Evolutionary conservation across 2,329 filamentous ascomycete genomes (phyloP), one percentile per base, ranked within the genome.

Genomic region (Fusarium pseudonygamai): DNA sequence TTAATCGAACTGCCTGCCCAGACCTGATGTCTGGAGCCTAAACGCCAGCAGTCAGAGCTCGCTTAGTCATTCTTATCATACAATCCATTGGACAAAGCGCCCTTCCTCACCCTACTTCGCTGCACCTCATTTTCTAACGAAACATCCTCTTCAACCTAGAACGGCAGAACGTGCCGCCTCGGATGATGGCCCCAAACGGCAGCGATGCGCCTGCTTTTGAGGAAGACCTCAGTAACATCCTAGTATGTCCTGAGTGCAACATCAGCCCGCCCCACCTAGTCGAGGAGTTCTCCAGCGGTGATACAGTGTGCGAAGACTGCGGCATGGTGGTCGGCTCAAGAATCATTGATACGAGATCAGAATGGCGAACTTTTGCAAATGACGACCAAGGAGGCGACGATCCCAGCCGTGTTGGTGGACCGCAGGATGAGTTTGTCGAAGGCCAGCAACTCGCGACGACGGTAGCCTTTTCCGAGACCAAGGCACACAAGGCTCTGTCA

Each of bases 311-410:
- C 81, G 93, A 89, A 66, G 94, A 93, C 70, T 99, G 96, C 79
- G 96, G 96, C 42, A 87, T 98, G 39, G 96, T 99, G 11, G 89
- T 99, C 36, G 93, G 93, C 68, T 93, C 96, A 79, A 93, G 94
- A 75, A 95, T 96, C 81, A 95, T 99, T 79, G 97, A 99, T 81
- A 97, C 94, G 69, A 93, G 97, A 71, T 97, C 95, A 53, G 96
- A 99, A 85, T 99, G 96, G 96, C 94, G 96, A 81, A 99, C 96
- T 2, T 99, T 99, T 84, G 95, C 95, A 80, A 98, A 98, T 81
- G 96, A 99, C 80, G 97, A 99, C 81, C 94, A 97, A 82, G 94
- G 94, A 79, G 95, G 93, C 79, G 97, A 98, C 78, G 96, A 99
- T 76, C 96, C 97, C 9, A 98, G 95, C 67, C 96, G 96, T 94